Conservation (phyloP, 805 yeast species). For the Kockiozyma suomiensis region DNA sequence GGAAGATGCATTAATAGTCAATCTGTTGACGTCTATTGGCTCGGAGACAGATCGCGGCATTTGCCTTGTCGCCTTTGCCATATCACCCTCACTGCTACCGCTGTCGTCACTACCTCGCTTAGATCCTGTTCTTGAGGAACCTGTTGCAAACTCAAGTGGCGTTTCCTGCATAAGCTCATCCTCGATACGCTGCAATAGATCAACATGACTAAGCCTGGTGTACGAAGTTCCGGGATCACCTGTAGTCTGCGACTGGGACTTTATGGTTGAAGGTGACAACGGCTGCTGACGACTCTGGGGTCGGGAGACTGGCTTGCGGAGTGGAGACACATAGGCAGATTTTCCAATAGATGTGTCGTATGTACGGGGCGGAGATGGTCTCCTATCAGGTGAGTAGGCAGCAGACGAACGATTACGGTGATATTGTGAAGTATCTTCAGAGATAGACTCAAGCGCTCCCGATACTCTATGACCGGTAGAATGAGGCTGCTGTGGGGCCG, state of each 20-base stretch:
- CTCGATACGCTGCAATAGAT: constrained; percentile 27
- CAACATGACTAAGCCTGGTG: constrained; percentile 14
- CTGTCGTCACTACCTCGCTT: background rate
- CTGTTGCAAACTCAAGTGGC: constrained; percentile 18
- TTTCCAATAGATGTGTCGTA: background rate
- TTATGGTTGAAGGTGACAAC: background rate
- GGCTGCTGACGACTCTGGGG: background rate
- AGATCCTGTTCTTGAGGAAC: background rate
- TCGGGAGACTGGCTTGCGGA: background rate
- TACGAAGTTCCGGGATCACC: background rate
- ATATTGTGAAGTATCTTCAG: background rate
- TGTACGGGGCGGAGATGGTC: background rate
- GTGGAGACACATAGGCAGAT: background rate
- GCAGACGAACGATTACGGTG: background rate
- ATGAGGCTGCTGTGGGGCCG: background rate
- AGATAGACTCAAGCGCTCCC: constrained; percentile 1
- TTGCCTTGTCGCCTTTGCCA: background rate
- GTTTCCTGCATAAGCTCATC: constrained; percentile 24
- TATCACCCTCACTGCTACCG: background rate
- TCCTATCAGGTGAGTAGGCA: background rate
- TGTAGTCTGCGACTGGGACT: background rate
- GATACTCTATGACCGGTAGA: background rate
- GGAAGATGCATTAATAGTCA: background rate
- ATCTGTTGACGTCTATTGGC: background rate
- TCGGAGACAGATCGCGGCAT: constrained; percentile 11